Percentiles rank a stretch among this genome's conserved stretches.
These are phyloP conservation scores for Chaetomiaceae sp. DNA, from an alignment of 2,329 filamentous ascomycete genomes.

Conservation along the genomic window DNA sequence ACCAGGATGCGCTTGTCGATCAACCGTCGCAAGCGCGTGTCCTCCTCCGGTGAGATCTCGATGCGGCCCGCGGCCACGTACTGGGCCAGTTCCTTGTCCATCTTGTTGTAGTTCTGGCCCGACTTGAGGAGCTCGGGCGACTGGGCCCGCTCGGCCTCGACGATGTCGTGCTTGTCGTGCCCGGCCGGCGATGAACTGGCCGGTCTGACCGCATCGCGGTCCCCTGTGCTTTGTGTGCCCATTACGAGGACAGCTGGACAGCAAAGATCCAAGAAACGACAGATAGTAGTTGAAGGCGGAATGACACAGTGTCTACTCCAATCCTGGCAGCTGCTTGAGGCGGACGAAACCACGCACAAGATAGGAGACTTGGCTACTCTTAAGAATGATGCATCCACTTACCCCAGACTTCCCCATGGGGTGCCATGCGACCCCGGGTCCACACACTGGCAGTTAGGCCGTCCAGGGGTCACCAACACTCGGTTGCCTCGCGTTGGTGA, in stretches of 20 bases:
- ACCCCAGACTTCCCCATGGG: constrained; percentile 7
- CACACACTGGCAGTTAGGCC: neutral
- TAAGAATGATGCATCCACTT: neutral
- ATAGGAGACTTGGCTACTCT: neutral
- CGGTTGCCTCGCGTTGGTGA: neutral
- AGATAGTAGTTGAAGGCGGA: too few species aligned
- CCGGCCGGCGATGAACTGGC: neutral
- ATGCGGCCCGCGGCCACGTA: constrained; percentile 55
- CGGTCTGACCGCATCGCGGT: neutral
- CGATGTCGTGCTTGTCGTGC: neutral
- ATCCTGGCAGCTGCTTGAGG: too few species aligned
- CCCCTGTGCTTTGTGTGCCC: neutral
- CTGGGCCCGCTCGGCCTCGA: constrained; percentile 8
- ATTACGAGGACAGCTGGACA: neutral
- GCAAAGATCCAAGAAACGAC: too few species aligned
- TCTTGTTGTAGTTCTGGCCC: constrained; percentile 43
- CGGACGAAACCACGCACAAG: neutral
- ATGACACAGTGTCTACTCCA: too few species aligned
- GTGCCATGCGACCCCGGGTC: neutral
- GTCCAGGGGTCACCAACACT: neutral
- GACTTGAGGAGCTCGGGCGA: constrained; percentile 36
- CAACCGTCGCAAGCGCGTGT: constrained; percentile 53
- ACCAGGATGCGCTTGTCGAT: constrained; percentile 63
- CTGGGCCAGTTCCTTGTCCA: constrained; percentile 65
- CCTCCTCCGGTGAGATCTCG: constrained; percentile 54